Evolutionary conservation across 257 asterid genomes (phyloP).

Genomic region (Haberlea rhodopensis): DNA sequence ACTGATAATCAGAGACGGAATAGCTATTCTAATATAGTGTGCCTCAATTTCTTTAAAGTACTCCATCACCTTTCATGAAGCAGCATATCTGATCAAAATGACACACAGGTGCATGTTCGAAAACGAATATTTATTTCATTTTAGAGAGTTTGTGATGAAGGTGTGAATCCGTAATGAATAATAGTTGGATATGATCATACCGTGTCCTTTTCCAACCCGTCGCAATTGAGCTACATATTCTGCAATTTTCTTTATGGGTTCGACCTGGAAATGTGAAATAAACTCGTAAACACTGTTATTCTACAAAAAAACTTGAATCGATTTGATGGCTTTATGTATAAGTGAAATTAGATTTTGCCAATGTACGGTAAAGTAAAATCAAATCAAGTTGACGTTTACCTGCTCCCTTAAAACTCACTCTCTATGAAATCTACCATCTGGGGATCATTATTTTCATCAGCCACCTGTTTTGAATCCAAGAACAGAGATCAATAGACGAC

Average conservation of each 20-base stretch:
- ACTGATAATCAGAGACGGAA: not conserved
- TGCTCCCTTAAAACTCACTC: conserved; percentile 67
- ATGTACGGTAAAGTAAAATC: not conserved
- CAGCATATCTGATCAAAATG: conserved; percentile 51
- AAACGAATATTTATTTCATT: not conserved
- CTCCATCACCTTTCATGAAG: conserved; percentile 35
- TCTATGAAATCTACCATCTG: conserved; percentile 69
- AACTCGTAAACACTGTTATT: not conserved
- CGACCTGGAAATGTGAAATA: conserved; percentile 40
- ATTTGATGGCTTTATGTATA: not conserved
- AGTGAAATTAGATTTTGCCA: not conserved
- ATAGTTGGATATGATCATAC: conserved; percentile 32
- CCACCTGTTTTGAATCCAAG: conserved; percentile 43
- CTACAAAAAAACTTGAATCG: no score
- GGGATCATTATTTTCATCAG: conserved; percentile 56
- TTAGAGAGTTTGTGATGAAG: not conserved
- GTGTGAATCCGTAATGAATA: not conserved
- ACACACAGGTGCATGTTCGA: conserved; percentile 45
- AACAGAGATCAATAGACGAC: not conserved
- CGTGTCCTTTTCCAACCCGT: conserved; percentile 92
- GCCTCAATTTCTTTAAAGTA: not conserved
- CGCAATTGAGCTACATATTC: conserved; percentile 77
- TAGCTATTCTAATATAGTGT: not conserved
- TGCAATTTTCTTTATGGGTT: conserved; percentile 64
- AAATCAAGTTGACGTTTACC: conserved; percentile 35